Conservation (phyloP, 2,329 filamentous ascomycete species). For the Epicoccum nigrum region DNA sequence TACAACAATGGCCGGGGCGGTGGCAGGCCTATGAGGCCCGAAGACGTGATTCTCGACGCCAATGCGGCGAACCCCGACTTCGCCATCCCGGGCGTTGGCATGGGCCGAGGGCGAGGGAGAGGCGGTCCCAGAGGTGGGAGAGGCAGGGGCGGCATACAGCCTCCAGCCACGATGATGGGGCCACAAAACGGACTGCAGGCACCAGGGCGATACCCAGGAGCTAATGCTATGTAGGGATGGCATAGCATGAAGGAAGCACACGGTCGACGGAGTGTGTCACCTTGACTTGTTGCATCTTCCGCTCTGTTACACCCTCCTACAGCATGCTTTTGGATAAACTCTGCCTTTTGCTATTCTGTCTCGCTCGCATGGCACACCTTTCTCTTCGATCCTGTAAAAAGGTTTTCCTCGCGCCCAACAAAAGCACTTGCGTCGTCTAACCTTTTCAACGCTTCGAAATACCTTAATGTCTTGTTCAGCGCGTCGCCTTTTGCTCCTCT, state of each 20-base stretch:
- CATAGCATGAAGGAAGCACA: conserved; percentile 1
- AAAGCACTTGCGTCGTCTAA: not conserved
- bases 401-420: not conserved
- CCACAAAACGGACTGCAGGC: conserved; percentile 35
- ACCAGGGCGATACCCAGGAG: conserved; percentile 43
- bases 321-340: not conserved
- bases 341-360: not conserved
- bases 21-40: conserved; percentile 56
- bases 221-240: conserved; percentile 38
- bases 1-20: conserved; percentile 43
- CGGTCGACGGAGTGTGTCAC: not conserved
- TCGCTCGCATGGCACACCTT: not conserved
- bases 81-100: conserved; percentile 63
- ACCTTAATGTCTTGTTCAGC: conserved; percentile 17
- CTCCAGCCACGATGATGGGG: conserved; percentile 34
- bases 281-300: not conserved
- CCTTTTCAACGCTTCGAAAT: conserved; percentile 13
- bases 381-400: conserved; percentile 12
- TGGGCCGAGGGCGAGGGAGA: conserved; percentile 42
- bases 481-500: not conserved
- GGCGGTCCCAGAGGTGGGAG: conserved; percentile 41
- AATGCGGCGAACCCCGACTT: conserved; percentile 80
- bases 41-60: conserved; percentile 73
- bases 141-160: conserved; percentile 40
- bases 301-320: not conserved